Conservation (phyloP, 140 eudicot genomes). For the Flaveria floridana region DNA sequence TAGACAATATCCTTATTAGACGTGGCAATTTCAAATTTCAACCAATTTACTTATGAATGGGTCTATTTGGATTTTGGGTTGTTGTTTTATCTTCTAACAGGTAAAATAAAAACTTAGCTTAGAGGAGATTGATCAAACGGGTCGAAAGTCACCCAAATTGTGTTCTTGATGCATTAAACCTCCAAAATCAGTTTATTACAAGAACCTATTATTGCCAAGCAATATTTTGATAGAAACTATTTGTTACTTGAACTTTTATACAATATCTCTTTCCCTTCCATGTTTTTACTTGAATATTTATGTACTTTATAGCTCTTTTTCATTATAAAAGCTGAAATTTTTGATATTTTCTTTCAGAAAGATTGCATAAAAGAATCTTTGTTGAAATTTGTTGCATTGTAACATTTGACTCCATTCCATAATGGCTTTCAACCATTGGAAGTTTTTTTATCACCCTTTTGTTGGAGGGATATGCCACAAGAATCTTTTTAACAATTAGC, state of each 20-base stretch:
- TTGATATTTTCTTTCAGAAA: not conserved
- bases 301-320: not conserved
- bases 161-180: not conserved
- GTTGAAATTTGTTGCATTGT: no score
- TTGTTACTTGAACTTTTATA: not conserved
- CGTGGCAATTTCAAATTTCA: not conserved
- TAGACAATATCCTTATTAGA: not conserved
- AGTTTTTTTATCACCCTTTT: no score
- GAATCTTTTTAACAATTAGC: no score
- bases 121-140: not conserved
- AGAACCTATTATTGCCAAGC: not conserved
- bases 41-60: not conserved
- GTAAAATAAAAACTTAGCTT: not conserved
- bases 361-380: no score
- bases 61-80: not conserved
- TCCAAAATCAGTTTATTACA: not conserved
- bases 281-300: not conserved
- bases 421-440: no score
- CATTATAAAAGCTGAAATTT: not conserved
- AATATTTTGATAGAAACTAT: no score
- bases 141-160: not conserved
- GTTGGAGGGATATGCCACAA: no score
- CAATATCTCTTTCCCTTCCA: not conserved
- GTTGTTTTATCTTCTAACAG: not conserved
- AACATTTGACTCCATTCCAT: no score